Base-by-base conservation (phyloP, 495 filamentous ascomycete species). In the Podospora tetraspora region DNA sequence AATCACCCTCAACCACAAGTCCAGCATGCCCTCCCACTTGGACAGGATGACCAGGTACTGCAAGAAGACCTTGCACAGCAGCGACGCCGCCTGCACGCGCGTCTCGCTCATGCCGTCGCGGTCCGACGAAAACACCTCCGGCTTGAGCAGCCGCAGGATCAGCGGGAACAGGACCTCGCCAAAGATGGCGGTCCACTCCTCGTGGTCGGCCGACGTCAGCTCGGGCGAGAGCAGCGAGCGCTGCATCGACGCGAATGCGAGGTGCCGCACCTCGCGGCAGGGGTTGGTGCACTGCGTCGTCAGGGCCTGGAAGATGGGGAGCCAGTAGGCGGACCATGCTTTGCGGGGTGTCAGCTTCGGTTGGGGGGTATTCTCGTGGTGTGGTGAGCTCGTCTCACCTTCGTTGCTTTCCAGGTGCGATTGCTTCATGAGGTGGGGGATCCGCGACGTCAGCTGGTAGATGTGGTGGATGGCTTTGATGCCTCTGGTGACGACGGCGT, bases 291-390 rank as follows among this genome's bases (percentile, higher is more conserved):
- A 97, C 79, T 99, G 95, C 10, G 86, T 86, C 10, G 91, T 95
- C 30, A 98, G 81, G 13, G 92, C 89, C 68, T 90, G 87, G 80
- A 99, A 94, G 34, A 98, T 94, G 24, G 94, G 96, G 19, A 93
- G 89, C 95, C 95, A 99, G 77, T 99, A 99, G 16, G 96, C 92
- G 32, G 92, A 91, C 95, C 95, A 99, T 43, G 95, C 95, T 92
- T 69, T 62, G 64, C 3, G 37, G 22, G 19, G n/a, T 7, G 62
- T 82, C 66, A 81, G 77, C 34, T 63, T 10, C 5, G 22, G 58
- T 52, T 57, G 8, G 7, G 43, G 43, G 5, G 3, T 27, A n/a
- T 22, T 57, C 29, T 24, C 43, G 37, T 19, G 22, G 11, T 70
- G 19, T 57, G 43, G 43, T 52, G 24, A 43, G 52, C 11, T 29